phyloP scores from a whole-genome alignment of 2,329 filamentous ascomycete species.

The Fusarium sp. region DNA sequence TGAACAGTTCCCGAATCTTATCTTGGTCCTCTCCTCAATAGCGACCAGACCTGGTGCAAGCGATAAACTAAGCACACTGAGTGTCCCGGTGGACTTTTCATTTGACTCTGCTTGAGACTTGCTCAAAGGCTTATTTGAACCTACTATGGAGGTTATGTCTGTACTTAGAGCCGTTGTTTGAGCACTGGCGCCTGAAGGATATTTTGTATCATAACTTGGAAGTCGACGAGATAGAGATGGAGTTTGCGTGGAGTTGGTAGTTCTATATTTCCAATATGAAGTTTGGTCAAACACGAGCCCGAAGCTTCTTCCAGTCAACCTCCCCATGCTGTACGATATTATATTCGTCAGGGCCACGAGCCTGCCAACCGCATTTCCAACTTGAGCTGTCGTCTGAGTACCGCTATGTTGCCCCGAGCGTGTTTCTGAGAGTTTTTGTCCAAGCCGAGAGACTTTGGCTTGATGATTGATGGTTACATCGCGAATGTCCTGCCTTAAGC shows the following conservation, averaged over 20 bases:
- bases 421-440: fast-evolving
- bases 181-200: fast-evolving
- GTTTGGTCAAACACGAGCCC: background rate
- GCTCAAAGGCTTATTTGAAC: background rate
- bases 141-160: fast-evolving
- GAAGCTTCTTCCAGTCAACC: fast-evolving
- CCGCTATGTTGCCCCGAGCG: fast-evolving
- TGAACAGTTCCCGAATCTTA: conserved; percentile 2
- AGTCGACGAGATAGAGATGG: too few species aligned
- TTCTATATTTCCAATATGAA: background rate
- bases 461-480: too few species aligned
- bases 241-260: background rate
- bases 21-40: background rate
- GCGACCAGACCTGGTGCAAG: background rate
- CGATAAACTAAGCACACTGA: background rate
- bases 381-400: fast-evolving
- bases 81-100: too few species aligned
- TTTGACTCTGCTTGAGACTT: too few species aligned
- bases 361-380: fast-evolving
- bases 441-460: fast-evolving
- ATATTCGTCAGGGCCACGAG: fast-evolving
- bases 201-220: background rate
- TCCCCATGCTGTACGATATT: fast-evolving
- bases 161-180: background rate
- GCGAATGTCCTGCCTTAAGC: fast-evolving